Evolutionary conservation across 2,329 filamentous ascomycete species (phyloP).

Genomic region (Botrytis sinoallii): DNA sequence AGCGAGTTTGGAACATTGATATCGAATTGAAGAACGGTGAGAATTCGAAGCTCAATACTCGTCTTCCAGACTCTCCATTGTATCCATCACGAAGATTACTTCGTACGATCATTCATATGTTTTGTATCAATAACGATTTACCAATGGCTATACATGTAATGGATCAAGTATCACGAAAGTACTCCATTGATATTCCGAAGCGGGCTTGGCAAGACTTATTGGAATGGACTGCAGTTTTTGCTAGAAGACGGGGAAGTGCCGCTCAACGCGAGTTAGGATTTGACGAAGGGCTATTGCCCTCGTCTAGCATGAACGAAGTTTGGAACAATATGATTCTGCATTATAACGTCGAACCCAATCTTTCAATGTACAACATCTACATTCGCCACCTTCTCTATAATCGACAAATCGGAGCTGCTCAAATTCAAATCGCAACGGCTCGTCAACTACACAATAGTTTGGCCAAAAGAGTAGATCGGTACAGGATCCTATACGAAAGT

Average conservation of each 20-base stretch:
- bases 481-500: conserved; percentile 7
- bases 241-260: conserved; percentile 27
- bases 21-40: conserved; percentile 20
- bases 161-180: conserved; percentile 59
- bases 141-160: conserved; percentile 56
- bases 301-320: conserved; percentile 27
- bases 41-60: conserved; percentile 37
- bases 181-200: conserved; percentile 54
- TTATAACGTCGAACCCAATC: conserved; percentile 33
- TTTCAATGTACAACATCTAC: conserved; percentile 32
- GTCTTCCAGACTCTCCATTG: conserved; percentile 48
- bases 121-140: conserved; percentile 64
- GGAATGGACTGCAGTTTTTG: conserved; percentile 62
- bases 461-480: background rate
- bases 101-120: conserved; percentile 63
- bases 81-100: conserved; percentile 59
- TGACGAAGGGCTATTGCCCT: conserved; percentile 25
- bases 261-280: background rate
- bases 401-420: conserved; percentile 23
- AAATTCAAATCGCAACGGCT: conserved; percentile 26
- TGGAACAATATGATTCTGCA: conserved; percentile 35
- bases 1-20: conserved; percentile 51
- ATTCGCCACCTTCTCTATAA: conserved; percentile 26
- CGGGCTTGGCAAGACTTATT: conserved; percentile 65
- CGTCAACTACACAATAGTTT: conserved; percentile 15